Conservation (phyloP, 108 stramenopile genomes). For the Pseudonitzschia pungens region DNA sequence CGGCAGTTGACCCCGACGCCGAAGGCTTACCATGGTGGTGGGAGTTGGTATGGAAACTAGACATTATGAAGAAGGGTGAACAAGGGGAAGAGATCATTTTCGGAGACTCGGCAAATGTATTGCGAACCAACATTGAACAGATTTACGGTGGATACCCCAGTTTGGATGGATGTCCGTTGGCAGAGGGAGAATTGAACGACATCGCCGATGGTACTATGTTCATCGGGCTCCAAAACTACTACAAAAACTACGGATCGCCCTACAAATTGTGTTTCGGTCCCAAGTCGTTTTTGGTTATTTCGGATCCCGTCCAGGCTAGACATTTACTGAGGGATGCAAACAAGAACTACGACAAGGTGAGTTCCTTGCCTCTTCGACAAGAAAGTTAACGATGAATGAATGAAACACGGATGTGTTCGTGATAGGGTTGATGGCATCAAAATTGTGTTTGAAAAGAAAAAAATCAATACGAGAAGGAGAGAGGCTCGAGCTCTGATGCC, state of each 20-base stretch:
- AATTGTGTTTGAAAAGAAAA: background rate
- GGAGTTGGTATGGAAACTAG: slow-evolving; percentile 83
- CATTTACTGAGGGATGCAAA: slow-evolving; percentile 89
- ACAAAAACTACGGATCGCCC: slow-evolving; percentile 72
- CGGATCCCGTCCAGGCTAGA: slow-evolving; percentile 87
- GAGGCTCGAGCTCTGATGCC: no score
- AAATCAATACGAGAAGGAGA: no score
- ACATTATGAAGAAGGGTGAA: slow-evolving; percentile 54
- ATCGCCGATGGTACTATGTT: slow-evolving; percentile 93
- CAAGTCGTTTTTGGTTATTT: slow-evolving; percentile 93
- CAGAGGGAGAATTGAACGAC: slow-evolving; percentile 88
- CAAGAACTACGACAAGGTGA: slow-evolving; percentile 73
- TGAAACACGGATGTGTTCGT: no score
- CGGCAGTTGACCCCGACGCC: slow-evolving; percentile 27
- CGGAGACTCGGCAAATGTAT: slow-evolving; percentile 79
- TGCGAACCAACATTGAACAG: slow-evolving; percentile 90
- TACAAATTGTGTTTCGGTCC: slow-evolving; percentile 97
- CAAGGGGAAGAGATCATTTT: slow-evolving; percentile 73
- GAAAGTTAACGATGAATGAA: background rate
- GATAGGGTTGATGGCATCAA: background rate
- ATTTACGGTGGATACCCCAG: slow-evolving; percentile 93
- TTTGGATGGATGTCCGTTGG: slow-evolving; percentile 88
- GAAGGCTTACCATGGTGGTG: slow-evolving; percentile 90
- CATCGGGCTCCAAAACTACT: slow-evolving; percentile 89
- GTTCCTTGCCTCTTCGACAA: slow-evolving; percentile 8